A percentile compares a stretch with the other conserved stretches of the same genome.
Conservation (phyloP, 164 flowering plant species). For the Aristolochia contorta region DNA sequence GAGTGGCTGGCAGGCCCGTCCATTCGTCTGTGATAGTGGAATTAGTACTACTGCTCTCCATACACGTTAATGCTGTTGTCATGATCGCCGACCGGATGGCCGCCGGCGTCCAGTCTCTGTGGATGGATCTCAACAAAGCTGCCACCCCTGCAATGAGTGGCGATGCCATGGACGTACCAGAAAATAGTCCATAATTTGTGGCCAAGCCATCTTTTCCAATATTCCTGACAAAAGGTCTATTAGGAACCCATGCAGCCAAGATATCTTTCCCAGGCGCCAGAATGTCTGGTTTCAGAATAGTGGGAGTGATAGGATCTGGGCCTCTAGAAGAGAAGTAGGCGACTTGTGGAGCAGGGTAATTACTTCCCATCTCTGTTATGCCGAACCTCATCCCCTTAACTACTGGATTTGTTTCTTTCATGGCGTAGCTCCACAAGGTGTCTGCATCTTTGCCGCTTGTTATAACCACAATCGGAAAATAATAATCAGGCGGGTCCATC, state of each 20-base stretch:
- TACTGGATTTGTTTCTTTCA: constrained; percentile 2
- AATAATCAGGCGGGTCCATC: not conserved
- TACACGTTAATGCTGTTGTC: constrained; percentile 20
- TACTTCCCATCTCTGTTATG: constrained; percentile 24
- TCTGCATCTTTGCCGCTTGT: constrained; percentile 12
- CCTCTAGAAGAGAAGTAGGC: constrained; percentile 41
- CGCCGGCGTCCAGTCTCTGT: constrained; percentile 38
- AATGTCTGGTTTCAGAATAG: constrained; percentile 13
- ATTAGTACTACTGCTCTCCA: constrained; percentile 14
- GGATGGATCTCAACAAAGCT: constrained; percentile 24
- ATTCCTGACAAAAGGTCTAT: not conserved
- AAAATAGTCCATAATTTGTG: constrained; percentile 20
- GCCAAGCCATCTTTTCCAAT: constrained; percentile 8
- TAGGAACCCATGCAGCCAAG: constrained; percentile 37
- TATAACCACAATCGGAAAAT: constrained; percentile 18
- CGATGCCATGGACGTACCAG: constrained; percentile 35
- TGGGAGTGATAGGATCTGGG: constrained; percentile 3
- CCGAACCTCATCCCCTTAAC: constrained; percentile 18
- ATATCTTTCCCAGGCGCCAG: constrained; percentile 31
- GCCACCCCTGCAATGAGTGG: constrained; percentile 29
- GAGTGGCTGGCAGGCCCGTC: constrained; percentile 12
- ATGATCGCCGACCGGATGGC: constrained; percentile 33
- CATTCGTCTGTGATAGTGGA: constrained; percentile 8
- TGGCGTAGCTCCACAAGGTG: constrained; percentile 17
- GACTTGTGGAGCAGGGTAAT: constrained; percentile 45